These are phyloP conservation scores for Ceratobasidium sp. DNA, from an alignment of 1,284 basidiomycete species.

Conservation along the genomic window DNA sequence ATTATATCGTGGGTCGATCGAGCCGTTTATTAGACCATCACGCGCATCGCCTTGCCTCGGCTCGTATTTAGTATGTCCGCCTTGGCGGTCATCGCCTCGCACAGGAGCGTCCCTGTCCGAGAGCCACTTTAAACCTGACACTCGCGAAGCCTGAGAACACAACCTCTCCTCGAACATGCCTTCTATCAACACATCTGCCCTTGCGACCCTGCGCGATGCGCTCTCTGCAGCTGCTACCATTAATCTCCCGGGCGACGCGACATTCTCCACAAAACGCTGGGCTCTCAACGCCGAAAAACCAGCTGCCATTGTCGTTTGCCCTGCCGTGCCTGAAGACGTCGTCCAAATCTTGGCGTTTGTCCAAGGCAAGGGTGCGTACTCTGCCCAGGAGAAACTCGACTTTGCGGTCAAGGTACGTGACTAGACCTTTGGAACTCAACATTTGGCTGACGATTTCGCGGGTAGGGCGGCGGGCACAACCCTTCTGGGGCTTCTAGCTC, in stretches of 20 bases:
- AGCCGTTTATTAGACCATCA: no score
- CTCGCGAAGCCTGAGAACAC: no score
- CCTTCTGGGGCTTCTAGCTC: constrained; percentile 41
- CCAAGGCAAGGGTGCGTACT: constrained; percentile 19
- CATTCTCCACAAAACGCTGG: constrained; percentile 32
- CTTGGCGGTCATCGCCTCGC: no score
- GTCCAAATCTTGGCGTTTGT: constrained; percentile 20
- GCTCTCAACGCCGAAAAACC: constrained; percentile 23
- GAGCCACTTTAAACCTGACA: no score
- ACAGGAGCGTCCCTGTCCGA: no score
- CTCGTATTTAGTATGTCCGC: no score
- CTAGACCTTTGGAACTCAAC: not conserved
- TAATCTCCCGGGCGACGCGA: constrained; percentile 27
- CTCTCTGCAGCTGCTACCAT: constrained; percentile 3
- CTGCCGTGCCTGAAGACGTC: constrained; percentile 25
- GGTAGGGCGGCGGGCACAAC: constrained; percentile 43
- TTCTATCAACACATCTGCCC: constrained; percentile 16
- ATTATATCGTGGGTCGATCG: no score
- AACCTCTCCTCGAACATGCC: not conserved
- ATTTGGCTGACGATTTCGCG: not conserved
- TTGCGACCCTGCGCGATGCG: not conserved
- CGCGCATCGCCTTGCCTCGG: no score
- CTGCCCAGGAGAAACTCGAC: constrained; percentile 10
- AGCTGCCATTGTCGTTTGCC: constrained; percentile 1
- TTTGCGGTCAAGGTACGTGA: constrained; percentile 40